A percentile compares a stretch with the other conserved stretches of the same genome.
These are phyloP conservation scores for Nemania serpens DNA, from an alignment of 2,329 filamentous ascomycete species.

Conservation along the genomic window DNA sequence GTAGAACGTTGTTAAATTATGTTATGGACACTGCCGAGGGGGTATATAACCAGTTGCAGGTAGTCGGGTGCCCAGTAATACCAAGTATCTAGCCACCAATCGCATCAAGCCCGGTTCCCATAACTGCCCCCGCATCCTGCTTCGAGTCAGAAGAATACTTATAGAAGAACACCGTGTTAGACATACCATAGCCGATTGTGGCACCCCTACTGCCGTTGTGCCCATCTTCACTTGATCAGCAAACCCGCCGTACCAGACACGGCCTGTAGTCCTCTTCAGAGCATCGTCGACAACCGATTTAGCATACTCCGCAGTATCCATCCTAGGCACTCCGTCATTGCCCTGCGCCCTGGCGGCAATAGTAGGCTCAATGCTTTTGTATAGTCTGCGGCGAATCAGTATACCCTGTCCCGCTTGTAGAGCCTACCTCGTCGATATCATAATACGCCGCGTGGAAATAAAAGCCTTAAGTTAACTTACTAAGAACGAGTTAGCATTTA, in stretches of 20 bases:
- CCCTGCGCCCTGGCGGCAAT: conserved; percentile 34
- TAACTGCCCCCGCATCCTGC: conserved; percentile 31
- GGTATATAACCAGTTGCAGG: too few species aligned
- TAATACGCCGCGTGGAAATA: background rate
- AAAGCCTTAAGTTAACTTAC: conserved; percentile 4
- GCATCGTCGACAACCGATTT: conserved; percentile 31
- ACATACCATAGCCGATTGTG: conserved; percentile 31
- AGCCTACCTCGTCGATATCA: background rate
- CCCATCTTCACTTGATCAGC: conserved; percentile 30
- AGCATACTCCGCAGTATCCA: conserved; percentile 35
- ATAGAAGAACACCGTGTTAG: background rate
- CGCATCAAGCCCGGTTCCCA: conserved; percentile 35
- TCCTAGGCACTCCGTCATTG: conserved; percentile 29
- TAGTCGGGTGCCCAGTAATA: background rate
- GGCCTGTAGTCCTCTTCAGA: conserved; percentile 24
- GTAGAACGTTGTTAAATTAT: too few species aligned
- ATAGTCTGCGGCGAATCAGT: conserved; percentile 15
- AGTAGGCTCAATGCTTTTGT: conserved; percentile 32
- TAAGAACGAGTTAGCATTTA: background rate
- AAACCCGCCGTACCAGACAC: conserved; percentile 33
- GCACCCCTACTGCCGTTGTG: conserved; percentile 30
- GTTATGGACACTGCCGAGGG: too few species aligned
- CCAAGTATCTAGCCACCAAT: background rate
- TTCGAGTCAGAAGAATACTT: conserved; percentile 18
- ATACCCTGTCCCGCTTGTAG: background rate